phyloP scores from a whole-genome alignment of 768 basidiomycete species.

The Collybia sordida region DNA sequence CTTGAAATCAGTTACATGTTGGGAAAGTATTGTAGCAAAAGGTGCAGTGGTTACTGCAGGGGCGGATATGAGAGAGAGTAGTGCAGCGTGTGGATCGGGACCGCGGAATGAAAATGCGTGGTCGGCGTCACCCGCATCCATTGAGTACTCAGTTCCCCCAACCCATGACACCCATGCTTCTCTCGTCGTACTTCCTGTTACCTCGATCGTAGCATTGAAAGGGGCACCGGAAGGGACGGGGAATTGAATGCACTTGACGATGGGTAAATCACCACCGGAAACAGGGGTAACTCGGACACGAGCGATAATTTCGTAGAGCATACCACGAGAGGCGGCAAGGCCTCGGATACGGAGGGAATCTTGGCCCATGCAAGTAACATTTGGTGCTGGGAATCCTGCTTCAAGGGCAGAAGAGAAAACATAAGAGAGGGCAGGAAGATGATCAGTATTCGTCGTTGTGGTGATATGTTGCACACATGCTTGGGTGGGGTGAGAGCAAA shows the following conservation, averaged over 20 bases:
- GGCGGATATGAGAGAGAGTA: slow-evolving; percentile 36
- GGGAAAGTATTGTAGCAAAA: slow-evolving; percentile 40
- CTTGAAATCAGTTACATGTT: slow-evolving; percentile 54
- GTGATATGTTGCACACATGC: slow-evolving; percentile 62
- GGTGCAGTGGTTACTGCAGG: slow-evolving; percentile 15
- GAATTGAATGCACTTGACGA: slow-evolving; percentile 29
- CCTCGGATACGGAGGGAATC: slow-evolving; percentile 4
- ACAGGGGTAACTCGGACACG: slow-evolving; percentile 31
- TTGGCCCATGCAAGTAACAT: not conserved
- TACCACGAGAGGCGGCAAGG: slow-evolving; percentile 41
- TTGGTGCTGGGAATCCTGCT: too few relatives aligned
- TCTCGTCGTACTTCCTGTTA: slow-evolving; percentile 36
- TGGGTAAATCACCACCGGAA: slow-evolving; percentile 8
- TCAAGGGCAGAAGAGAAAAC: too few relatives aligned
- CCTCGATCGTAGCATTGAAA: slow-evolving; percentile 46
- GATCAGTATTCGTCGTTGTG: slow-evolving; percentile 7
- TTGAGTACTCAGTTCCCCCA: slow-evolving; percentile 68
- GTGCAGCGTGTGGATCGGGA: slow-evolving; percentile 51
- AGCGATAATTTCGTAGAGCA: slow-evolving; percentile 72
- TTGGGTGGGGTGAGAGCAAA: slow-evolving; percentile 65
- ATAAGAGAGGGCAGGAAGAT: too few relatives aligned
- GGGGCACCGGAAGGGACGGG: slow-evolving; percentile 29
- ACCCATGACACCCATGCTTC: slow-evolving; percentile 71
- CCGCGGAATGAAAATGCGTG: slow-evolving; percentile 64
- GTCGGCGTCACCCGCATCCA: slow-evolving; percentile 55